Conservation (phyloP, 202 grass and related monocot genomes). For the Carex arenaria region DNA sequence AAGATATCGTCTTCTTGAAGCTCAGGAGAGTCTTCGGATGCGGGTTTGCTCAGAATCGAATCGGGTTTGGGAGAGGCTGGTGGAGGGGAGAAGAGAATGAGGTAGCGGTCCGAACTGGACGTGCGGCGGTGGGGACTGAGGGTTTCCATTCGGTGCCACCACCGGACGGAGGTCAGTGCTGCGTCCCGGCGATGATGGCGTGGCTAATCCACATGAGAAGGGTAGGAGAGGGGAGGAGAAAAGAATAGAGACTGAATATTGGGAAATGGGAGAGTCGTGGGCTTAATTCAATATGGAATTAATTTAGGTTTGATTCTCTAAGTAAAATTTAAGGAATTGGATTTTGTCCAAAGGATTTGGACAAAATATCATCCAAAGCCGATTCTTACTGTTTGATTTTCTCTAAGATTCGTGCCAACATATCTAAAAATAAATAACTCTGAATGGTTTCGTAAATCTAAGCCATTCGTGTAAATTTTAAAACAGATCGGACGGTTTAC, state of each 20-base stretch:
- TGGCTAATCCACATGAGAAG: slow-evolving; percentile 36
- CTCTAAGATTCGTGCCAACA: too few relatives aligned
- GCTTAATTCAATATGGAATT: neutral
- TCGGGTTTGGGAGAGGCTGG: slow-evolving; percentile 22
- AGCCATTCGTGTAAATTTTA: too few relatives aligned
- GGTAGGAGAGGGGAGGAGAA: slow-evolving; percentile 6
- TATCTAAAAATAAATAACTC: too few relatives aligned
- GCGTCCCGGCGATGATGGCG: slow-evolving; percentile 31
- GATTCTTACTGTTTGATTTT: too few relatives aligned
- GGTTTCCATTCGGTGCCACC: neutral
- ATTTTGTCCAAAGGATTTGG: too few relatives aligned
- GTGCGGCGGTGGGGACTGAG: slow-evolving; percentile 7
- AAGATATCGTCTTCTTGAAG: slow-evolving; percentile 50
- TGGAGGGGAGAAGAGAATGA: slow-evolving; percentile 44
- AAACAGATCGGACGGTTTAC: too few relatives aligned
- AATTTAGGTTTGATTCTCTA: neutral
- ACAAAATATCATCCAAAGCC: too few relatives aligned
- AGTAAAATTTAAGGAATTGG: neutral
- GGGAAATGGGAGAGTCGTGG: slow-evolving; percentile 17
- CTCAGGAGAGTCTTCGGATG: slow-evolving; percentile 47
- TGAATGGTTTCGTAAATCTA: too few relatives aligned
- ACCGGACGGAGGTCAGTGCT: slow-evolving; percentile 41
- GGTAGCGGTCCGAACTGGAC: slow-evolving; percentile 34
- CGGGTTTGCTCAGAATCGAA: slow-evolving; percentile 9
- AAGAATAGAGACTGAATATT: slow-evolving; percentile 20